Conservation (phyloP, 148 eudicot species). For the Heliamphora exappendiculata region DNA sequence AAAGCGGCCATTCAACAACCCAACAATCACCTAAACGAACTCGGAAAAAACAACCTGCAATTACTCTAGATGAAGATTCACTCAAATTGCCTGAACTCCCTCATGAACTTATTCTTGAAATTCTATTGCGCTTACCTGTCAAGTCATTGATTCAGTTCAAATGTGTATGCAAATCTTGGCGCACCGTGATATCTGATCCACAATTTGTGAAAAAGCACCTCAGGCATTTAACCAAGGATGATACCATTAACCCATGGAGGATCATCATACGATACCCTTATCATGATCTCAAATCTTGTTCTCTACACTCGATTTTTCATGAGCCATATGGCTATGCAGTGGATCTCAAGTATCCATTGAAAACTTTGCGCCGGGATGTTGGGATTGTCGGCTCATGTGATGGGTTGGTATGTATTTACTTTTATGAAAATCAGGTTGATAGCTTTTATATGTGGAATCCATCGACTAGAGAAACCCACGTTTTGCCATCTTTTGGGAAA, state of each 20-base stretch:
- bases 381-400: constrained; percentile 5
- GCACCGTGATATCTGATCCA: background rate
- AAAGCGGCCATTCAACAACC: background rate
- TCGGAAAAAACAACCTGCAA: background rate
- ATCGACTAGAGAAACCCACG: background rate
- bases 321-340: background rate
- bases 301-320: background rate
- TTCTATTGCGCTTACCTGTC: constrained; percentile 2
- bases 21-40: background rate
- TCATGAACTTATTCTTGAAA: background rate
- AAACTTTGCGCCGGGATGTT: background rate
- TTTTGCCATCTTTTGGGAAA: background rate
- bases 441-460: background rate
- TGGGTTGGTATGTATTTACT: background rate
- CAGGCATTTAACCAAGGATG: constrained; percentile 1
- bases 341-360: background rate
- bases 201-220: constrained; percentile 5
- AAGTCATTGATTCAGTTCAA: background rate
- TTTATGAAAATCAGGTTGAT: background rate
- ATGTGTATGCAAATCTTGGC: background rate
- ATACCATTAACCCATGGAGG: background rate
- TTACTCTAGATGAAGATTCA: background rate
- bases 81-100: background rate
- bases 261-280: background rate
- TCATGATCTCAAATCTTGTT: background rate